Evolutionary conservation across 2,329 filamentous ascomycete genomes (phyloP).

Genomic region (Stagonosporopsis vannaccii): DNA sequence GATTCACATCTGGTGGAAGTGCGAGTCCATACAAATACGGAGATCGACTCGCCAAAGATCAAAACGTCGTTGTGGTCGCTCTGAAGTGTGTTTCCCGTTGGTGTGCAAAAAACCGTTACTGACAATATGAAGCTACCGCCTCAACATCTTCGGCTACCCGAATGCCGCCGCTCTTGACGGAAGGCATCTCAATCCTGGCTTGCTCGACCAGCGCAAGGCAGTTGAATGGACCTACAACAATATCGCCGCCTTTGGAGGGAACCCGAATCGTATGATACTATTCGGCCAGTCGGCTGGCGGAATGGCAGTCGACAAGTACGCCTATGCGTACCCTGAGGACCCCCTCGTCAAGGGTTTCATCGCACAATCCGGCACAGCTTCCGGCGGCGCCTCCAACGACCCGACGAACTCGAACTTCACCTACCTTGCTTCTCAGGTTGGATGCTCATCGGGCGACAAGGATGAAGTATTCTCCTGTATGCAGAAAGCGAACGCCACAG

Average conservation of each 20-base stretch:
- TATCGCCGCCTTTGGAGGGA: slow-evolving; percentile 42
- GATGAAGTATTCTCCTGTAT: slow-evolving; percentile 47
- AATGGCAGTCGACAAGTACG: slow-evolving; percentile 55
- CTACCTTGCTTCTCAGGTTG: slow-evolving; percentile 31
- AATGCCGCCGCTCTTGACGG: slow-evolving; percentile 30
- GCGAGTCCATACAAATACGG: slow-evolving; percentile 45
- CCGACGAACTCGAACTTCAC: slow-evolving; percentile 29
- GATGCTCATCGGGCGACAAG: slow-evolving; percentile 21
- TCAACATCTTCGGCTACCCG: slow-evolving; percentile 48
- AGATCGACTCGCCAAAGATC: slow-evolving; percentile 25
- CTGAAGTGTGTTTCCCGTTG: background rate
- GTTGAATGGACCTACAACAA: slow-evolving; percentile 51
- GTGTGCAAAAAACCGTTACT: background rate
- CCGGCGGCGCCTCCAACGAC: slow-evolving; percentile 19
- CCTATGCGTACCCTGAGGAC: slow-evolving; percentile 55
- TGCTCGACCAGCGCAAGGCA: slow-evolving; percentile 47
- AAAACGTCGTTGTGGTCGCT: slow-evolving; percentile 23
- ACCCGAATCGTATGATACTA: slow-evolving; percentile 45
- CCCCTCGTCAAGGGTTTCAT: slow-evolving; percentile 58
- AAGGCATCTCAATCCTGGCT: slow-evolving; percentile 40
- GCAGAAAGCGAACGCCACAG: slow-evolving; percentile 36
- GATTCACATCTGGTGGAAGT: slow-evolving; percentile 53
- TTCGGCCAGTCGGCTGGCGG: slow-evolving; percentile 49
- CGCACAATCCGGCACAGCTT: slow-evolving; percentile 39
- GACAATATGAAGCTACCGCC: slow-evolving; percentile 22